phyloP scores from a whole-genome alignment of 257 asterid species.

The Solanum virginianum region DNA sequence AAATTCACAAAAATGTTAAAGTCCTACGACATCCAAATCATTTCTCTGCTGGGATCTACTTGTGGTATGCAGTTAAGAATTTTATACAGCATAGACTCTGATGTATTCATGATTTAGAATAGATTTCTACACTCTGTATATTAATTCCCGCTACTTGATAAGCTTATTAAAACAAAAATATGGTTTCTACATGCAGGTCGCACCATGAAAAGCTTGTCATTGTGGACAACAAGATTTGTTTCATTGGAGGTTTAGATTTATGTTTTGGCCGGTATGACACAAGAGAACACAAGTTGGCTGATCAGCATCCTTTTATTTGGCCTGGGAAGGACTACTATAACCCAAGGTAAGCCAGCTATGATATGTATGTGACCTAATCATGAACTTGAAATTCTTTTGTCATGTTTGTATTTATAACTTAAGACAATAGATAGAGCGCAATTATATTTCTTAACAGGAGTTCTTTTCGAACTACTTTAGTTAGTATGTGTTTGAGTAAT shows the following conservation, averaged over 20 bases:
- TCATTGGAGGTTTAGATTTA: conserved; percentile 85
- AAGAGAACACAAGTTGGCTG: conserved; percentile 63
- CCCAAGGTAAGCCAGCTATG: conserved; percentile 46
- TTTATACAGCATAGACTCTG: background rate
- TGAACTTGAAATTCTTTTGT: background rate
- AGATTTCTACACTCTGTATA: background rate
- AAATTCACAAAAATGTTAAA: conserved; percentile 80
- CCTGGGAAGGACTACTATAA: conserved; percentile 98
- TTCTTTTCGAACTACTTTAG: background rate
- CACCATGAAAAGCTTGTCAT: conserved; percentile 97
- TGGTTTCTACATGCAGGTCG: conserved; percentile 50
- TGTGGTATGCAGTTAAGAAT: conserved; percentile 43
- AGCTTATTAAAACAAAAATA: background rate
- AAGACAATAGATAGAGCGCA: background rate
- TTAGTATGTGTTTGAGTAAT: background rate
- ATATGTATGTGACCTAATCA: background rate
- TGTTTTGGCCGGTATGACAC: conserved; percentile 96
- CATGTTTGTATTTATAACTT: background rate
- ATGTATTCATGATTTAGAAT: background rate
- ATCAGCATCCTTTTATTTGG: conserved; percentile 55
- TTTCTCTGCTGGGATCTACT: conserved; percentile 66
- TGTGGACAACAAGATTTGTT: conserved; percentile 68
- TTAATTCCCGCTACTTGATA: background rate
- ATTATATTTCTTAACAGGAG: background rate
- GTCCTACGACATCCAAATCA: conserved; percentile 83